These are phyloP conservation scores for Aspergillus carbonarius DNA, from an alignment of 2,329 filamentous ascomycete genomes.

Conservation along the genomic window DNA sequence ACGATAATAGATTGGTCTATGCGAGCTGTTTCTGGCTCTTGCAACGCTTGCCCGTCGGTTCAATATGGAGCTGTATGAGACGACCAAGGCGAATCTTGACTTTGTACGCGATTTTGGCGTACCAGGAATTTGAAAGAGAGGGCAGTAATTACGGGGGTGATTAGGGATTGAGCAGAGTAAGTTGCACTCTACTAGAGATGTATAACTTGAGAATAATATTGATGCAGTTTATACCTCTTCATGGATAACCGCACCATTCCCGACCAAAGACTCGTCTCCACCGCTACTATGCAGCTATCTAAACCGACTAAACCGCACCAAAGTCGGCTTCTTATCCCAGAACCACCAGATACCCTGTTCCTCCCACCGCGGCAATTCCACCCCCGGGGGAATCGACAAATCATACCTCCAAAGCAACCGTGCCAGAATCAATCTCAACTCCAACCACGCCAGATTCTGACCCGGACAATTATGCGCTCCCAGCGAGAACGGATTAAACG, in stretches of 20 bases:
- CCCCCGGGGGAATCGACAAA: background rate
- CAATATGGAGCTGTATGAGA: slow-evolving; percentile 26
- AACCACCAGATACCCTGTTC: slow-evolving; percentile 2
- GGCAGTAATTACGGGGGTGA: background rate
- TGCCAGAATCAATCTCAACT: slow-evolving; percentile 13
- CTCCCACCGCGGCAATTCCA: slow-evolving; percentile 3
- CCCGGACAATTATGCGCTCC: slow-evolving; percentile 14
- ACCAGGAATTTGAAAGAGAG: background rate
- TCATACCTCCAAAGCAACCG: slow-evolving; percentile 17
- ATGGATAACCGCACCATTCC: too few species aligned
- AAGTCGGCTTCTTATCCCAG: slow-evolving; percentile 5
- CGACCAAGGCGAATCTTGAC: slow-evolving; percentile 18
- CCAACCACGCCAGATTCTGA: slow-evolving; percentile 8
- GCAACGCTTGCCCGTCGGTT: slow-evolving; percentile 23
- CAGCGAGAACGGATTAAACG: slow-evolving; percentile 13
- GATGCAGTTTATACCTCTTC: too few species aligned
- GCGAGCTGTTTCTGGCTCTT: slow-evolving; percentile 27
- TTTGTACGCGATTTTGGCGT: slow-evolving; percentile 20
- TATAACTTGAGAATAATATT: background rate
- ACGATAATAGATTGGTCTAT: slow-evolving; percentile 22
- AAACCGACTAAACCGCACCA: background rate
- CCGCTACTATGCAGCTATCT: too few species aligned
- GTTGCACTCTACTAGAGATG: background rate
- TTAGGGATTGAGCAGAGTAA: background rate
- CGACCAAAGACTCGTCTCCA: too few species aligned